Percentiles rank a stretch among this genome's conserved stretches.
These are phyloP conservation scores for Margaritispora aquatica DNA, from an alignment of 495 filamentous ascomycete species.

Conservation along the genomic window DNA sequence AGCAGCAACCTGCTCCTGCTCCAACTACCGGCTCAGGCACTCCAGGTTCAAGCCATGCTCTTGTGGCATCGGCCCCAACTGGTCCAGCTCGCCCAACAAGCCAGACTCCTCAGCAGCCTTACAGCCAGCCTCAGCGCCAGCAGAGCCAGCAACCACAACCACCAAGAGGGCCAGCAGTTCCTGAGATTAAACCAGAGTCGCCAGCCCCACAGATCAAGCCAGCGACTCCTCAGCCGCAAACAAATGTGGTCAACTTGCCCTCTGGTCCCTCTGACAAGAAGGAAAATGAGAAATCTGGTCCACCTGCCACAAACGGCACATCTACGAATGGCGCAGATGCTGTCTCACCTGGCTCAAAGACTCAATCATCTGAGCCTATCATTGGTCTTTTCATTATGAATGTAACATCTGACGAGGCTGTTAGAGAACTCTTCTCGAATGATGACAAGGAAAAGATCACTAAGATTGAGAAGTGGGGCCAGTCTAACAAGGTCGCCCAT, in stretches of 20 bases:
- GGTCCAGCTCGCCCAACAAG: conserved; percentile 18
- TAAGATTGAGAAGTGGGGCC: conserved; percentile 71
- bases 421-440: conserved; percentile 69
- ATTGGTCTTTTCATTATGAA: conserved; percentile 82
- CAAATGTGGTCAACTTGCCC: conserved; percentile 30
- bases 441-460: conserved; percentile 74
- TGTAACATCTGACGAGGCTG: conserved; percentile 68
- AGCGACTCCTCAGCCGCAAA: conserved; percentile 38
- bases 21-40: conserved; percentile 33
- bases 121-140: conserved; percentile 18
- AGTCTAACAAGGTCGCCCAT: conserved; percentile 70
- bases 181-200: conserved; percentile 19
- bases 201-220: conserved; percentile 39
- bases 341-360: conserved; percentile 40
- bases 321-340: conserved; percentile 39
- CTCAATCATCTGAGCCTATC: conserved; percentile 34
- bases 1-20: conserved; percentile 20
- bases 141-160: conserved; percentile 19
- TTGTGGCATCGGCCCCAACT: conserved; percentile 24
- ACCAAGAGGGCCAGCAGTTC: conserved; percentile 21
- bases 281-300: conserved; percentile 35
- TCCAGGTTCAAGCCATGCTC: conserved; percentile 29
- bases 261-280: conserved; percentile 25
- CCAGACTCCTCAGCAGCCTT: conserved; percentile 26
- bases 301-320: conserved; percentile 38